Evolutionary conservation across 139 green algal genomes (phyloP), one percentile per base, ranked within the genome.

Genomic region (Chlorella vulgaris): DNA sequence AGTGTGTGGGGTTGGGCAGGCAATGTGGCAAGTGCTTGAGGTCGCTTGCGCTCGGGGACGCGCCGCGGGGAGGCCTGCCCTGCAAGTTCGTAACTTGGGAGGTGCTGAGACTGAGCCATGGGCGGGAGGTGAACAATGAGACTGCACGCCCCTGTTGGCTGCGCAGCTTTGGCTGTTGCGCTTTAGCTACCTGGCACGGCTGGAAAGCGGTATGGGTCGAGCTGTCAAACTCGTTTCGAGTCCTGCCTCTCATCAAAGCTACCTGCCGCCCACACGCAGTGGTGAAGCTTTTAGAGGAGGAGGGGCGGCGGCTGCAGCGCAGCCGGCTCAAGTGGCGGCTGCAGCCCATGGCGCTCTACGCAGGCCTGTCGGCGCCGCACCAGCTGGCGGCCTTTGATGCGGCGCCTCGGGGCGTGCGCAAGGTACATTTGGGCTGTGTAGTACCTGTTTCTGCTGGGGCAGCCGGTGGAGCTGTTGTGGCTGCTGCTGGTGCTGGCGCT

Each of bases 371-470:
- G 21, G 91, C 86, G 38, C 68, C 83, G 19, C 70, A 89, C 65
- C 94, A 97, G 89, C 62, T 86, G 61, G 63, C 58, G 0, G 94
- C 85, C 24, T 93, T 99, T 71, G 71, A 89, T 53, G 82, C 91
- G 0, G 40, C 94, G 1, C 90, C 93, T 0, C 83, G 93, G 0
- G 91, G 91, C 26, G 85, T 76, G 26, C 89, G 96, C 68, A 98
- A 98, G 91, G 97, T 92, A 80, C 22, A 58, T 7, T 18, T 50
- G 24, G 51, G 19, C n/a, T 10, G 8, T 3, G 18, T 53, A 0
- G 42, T 33, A 39, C 7, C 7, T n/a, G 10, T 55, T 55, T 55
- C 47, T 10, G 47, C 47, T 65, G 21, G 65, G 65, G 36, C 7
- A 53, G 8, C 13, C 10, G 67, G 36, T 8, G 21, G 5, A 55